Conservation (phyloP, 345 rosid genomes). For the Brassica napus region DNA sequence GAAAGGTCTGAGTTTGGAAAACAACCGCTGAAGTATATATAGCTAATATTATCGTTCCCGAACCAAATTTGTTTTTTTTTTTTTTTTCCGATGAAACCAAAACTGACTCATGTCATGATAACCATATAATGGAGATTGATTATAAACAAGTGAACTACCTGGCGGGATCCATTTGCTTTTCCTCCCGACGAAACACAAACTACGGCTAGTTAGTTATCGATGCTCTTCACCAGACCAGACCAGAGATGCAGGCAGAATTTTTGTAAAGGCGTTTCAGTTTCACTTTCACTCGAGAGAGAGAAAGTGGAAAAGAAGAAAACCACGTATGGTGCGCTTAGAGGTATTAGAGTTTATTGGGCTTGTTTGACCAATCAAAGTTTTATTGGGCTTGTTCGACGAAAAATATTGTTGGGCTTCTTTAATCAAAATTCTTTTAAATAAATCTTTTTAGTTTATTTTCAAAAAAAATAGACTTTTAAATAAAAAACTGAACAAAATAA, state of each 20-base stretch:
- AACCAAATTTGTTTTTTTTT: background rate
- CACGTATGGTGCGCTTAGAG: background rate
- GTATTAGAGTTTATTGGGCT: background rate
- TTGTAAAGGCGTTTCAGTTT: constrained; percentile 8
- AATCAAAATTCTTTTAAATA: too few species aligned
- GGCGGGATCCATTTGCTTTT: constrained; percentile 38
- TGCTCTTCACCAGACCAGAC: background rate
- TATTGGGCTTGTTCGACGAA: too few species aligned
- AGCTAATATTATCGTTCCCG: constrained; percentile 15
- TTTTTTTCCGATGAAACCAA: background rate
- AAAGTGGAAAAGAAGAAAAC: background rate
- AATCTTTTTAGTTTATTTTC: too few species aligned
- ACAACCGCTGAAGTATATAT: background rate
- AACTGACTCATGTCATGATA: too few species aligned
- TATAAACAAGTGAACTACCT: constrained; percentile 18
- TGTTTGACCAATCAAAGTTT: background rate
- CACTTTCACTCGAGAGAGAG: background rate
- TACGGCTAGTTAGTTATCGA: background rate
- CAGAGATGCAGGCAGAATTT: constrained; percentile 3
- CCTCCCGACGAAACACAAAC: constrained; percentile 20
- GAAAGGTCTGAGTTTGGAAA: background rate
- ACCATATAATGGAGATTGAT: background rate
- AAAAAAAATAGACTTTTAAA: too few species aligned
- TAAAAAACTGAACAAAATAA: too few species aligned
- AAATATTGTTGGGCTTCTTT: too few species aligned